These are phyloP conservation scores for Didymosphaeria variabile DNA, from an alignment of 2,329 filamentous ascomycete species.

Conservation along the genomic window DNA sequence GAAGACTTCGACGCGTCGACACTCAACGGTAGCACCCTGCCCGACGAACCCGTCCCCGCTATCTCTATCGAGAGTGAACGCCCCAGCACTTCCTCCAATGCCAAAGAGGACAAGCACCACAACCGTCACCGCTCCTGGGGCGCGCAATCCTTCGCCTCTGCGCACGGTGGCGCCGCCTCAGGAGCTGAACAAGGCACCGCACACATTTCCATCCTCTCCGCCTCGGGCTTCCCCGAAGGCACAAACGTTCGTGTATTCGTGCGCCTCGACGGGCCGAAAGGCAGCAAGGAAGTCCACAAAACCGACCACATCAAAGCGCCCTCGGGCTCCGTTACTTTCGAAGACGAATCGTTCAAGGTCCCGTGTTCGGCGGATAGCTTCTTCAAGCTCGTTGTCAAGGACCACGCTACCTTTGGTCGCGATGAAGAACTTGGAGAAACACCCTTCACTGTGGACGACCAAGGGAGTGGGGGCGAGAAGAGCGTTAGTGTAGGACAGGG, in stretches of 20 bases:
- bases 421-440: conserved; percentile 86
- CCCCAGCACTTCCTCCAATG: conserved; percentile 22
- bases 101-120: conserved; percentile 30
- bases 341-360: conserved; percentile 77
- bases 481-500: conserved; percentile 77
- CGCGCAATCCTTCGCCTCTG: conserved; percentile 52
- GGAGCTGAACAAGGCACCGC: conserved; percentile 75
- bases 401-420: conserved; percentile 83
- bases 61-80: conserved; percentile 43
- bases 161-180: conserved; percentile 53
- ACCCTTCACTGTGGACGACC: conserved; percentile 91
- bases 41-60: conserved; percentile 35
- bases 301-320: conserved; percentile 87
- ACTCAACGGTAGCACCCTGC: conserved; percentile 51
- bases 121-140: conserved; percentile 47
- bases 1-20: conserved; percentile 54
- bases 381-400: conserved; percentile 87
- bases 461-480: conserved; percentile 73
- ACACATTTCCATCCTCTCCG: conserved; percentile 80
- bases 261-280: conserved; percentile 72
- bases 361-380: conserved; percentile 81
- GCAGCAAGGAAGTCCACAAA: conserved; percentile 81
- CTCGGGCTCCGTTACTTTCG: conserved; percentile 64
- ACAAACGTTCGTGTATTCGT: conserved; percentile 82
- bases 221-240: conserved; percentile 77